Base-by-base conservation (phyloP, 305 asterid genomes). In the Petunia hybrid region DNA sequence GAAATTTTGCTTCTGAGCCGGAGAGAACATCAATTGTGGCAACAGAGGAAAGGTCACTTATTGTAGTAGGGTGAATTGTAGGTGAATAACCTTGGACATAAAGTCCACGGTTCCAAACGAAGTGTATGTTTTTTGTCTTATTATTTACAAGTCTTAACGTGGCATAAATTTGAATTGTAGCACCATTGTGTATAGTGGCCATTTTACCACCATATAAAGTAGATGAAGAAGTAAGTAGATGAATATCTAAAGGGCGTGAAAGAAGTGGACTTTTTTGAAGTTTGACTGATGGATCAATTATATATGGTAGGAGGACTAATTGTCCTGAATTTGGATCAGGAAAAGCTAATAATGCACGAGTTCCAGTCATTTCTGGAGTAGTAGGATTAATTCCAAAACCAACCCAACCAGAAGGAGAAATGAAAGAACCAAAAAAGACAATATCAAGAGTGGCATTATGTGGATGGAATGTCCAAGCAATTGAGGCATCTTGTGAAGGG, bases 41-140 rank as follows among this genome's bases (percentile, higher is more conserved):
- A 41, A 75, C 53, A 4, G 99, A 95, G 8, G 97, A 80, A 41
- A 95, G 96, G 57, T 95, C 99, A 80, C 84, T 85, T 4, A 82
- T 14, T 3, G 88, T 79, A 0, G 97, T 94, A 13, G 90, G 93
- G 65, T 95, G 99, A 65, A 95, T 92, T 0, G 98, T 89, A 0
- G 99, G 98, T 60, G 98, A 95, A 91, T 95, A 94, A 7, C 99
- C 99, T 79, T 94, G 99, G 31, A 95, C 99, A 77, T 93, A 94
- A 0, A 92, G 80, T 4, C 98, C 98, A 0, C 97, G 89, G 84
- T 94, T 95, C 99, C 99, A 95, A 0, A 90, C 85, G 65, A 89
- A 86, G 22, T 95, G 94, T 74, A 95, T 82, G 51, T 51, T 73
- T 69, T 87, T 91, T 43, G 98, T 91, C 82, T 83, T 91, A 46